Evolutionary conservation across 257 asterid species (phyloP).

Genomic region (Fraxinus anomala): DNA sequence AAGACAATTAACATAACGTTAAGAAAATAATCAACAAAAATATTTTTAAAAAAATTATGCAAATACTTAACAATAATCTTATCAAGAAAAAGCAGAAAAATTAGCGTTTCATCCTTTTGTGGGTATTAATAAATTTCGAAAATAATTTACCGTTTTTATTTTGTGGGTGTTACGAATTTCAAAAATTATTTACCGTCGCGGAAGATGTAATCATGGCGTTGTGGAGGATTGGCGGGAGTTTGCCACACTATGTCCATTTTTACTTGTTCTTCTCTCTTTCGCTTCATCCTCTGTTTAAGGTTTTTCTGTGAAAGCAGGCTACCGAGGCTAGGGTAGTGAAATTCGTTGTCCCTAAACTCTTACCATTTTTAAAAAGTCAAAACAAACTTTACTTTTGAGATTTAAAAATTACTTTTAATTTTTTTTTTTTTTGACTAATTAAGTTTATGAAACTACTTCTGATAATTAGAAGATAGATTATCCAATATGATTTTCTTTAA

Average conservation of each 20-base stretch:
- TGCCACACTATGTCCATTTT: conserved; percentile 88
- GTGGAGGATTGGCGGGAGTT: conserved; percentile 90
- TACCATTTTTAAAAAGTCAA: too few relatives aligned
- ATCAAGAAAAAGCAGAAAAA: neutral
- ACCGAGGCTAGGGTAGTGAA: neutral
- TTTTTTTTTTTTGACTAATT: too few relatives aligned
- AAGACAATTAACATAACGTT: conserved; percentile 1
- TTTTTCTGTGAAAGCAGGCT: neutral
- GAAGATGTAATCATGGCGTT: conserved; percentile 75
- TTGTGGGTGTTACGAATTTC: neutral
- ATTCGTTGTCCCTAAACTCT: neutral
- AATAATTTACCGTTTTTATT: neutral
- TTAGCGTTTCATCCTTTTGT: neutral
- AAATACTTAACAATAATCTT: neutral
- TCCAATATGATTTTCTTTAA: too few relatives aligned
- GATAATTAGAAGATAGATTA: too few relatives aligned
- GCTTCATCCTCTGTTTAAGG: conserved; percentile 39
- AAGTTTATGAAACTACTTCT: too few relatives aligned
- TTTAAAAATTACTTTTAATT: too few relatives aligned
- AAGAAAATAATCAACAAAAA: neutral
- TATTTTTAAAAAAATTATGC: neutral
- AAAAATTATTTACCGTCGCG: conserved; percentile 47
- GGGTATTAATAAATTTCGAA: too few relatives aligned
- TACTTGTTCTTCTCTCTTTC: conserved; percentile 47
- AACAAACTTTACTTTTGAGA: too few relatives aligned